phyloP scores from a whole-genome alignment of 2,329 filamentous ascomycete genomes.

The Fusarium sp. region DNA sequence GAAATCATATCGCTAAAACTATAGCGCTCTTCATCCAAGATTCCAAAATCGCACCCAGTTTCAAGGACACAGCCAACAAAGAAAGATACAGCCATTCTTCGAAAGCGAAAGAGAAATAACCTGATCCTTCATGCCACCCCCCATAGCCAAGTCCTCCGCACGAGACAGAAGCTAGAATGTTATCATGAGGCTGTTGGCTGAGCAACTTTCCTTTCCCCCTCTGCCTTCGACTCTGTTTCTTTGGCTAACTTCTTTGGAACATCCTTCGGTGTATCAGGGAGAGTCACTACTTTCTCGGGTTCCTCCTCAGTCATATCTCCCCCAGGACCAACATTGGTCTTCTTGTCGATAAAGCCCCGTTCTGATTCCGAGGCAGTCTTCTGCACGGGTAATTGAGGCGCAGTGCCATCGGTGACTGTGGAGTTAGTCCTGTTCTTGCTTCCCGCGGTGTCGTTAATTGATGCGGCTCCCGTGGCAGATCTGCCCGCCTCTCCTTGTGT shows the following conservation, averaged over 20 bases:
- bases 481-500: not conserved
- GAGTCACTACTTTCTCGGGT: not conserved
- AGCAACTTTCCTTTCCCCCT: not conserved
- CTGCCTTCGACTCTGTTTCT: not conserved
- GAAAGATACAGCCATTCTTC: not conserved
- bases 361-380: not conserved
- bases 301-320: not conserved
- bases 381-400: not conserved
- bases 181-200: not conserved
- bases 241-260: not conserved
- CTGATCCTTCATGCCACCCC: not conserved
- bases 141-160: not conserved
- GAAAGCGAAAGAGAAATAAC: not conserved
- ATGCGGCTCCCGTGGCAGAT: not conserved
- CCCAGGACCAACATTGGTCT: not conserved
- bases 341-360: not conserved
- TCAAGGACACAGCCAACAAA: not conserved
- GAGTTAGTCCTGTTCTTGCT: not conserved
- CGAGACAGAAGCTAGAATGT: not conserved
- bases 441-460: not conserved
- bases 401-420: not conserved
- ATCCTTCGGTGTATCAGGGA: not conserved
- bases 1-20: slow-evolving; percentile 13
- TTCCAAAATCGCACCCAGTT: not conserved
- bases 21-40: slow-evolving; percentile 6